Conservation (phyloP, 495 filamentous ascomycete species). For the Penicillium desertorum region DNA sequence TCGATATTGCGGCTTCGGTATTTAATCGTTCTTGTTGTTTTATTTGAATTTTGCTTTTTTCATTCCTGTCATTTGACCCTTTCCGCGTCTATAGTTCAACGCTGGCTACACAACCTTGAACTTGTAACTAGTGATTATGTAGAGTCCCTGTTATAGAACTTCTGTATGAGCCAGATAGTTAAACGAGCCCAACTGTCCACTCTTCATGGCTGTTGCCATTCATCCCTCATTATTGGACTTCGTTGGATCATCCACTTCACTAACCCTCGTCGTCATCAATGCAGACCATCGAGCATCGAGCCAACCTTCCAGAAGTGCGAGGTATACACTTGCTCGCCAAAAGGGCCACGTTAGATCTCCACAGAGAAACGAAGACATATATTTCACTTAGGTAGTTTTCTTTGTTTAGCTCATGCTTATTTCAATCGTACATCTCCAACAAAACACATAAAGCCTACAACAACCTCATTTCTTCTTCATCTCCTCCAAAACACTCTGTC, state of each 20-base stretch:
- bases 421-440: conserved; percentile 3
- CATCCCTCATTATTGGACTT: neutral
- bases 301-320: neutral
- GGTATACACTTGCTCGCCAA: neutral
- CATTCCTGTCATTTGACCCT: neutral
- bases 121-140: neutral
- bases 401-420: neutral
- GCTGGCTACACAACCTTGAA: neutral
- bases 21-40: neutral
- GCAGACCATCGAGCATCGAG: neutral
- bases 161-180: neutral
- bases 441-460: neutral
- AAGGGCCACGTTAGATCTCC: neutral
- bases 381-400: neutral
- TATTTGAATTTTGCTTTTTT: neutral
- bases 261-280: neutral
- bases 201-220: neutral
- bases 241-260: neutral
- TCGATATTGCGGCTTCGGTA: neutral
- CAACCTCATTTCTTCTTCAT: conserved; percentile 26
- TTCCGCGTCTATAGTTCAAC: neutral
- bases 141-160: neutral
- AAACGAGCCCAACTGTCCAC: neutral
- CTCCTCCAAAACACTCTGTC: conserved; percentile 8
- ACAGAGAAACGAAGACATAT: neutral